These are phyloP conservation scores for Penicillium atrosanguineum DNA, from an alignment of 495 filamentous ascomycete genomes.

Conservation along the genomic window DNA sequence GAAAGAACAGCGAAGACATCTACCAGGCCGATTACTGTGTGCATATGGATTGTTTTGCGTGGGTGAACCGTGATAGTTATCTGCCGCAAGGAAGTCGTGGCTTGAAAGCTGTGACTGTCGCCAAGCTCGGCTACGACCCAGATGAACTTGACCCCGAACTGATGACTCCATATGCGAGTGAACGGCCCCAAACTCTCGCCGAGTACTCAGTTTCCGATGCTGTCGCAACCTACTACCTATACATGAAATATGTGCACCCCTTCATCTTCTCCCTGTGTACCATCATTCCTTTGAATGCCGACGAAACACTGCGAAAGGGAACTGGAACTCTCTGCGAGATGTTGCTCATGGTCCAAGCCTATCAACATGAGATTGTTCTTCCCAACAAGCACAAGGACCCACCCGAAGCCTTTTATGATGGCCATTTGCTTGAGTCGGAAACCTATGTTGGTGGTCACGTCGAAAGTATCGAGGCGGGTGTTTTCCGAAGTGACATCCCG, in stretches of 20 bases:
- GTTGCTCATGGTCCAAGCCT: conserved; percentile 98
- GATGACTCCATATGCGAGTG: conserved; percentile 92
- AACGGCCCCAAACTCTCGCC: conserved; percentile 87
- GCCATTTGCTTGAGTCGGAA: conserved; percentile 91
- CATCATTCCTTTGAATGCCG: conserved; percentile 88
- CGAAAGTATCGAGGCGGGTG: conserved; percentile 98
- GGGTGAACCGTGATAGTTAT: conserved; percentile 99
- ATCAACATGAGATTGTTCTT: conserved; percentile 84
- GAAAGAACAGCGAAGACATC: conserved; percentile 90
- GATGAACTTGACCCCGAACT: conserved; percentile 97
- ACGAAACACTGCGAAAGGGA: conserved; percentile 91
- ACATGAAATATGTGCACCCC: conserved; percentile 99
- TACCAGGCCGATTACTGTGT: conserved; percentile 94
- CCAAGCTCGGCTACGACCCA: conserved; percentile 96
- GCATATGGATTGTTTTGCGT: conserved; percentile 98
- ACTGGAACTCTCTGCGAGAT: conserved; percentile 98
- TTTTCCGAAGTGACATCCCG: conserved; percentile 94
- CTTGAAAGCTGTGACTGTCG: conserved; percentile 95
- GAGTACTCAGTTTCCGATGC: conserved; percentile 99
- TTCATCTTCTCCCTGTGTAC: conserved; percentile 99
- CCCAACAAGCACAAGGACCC: conserved; percentile 95
- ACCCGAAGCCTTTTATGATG: conserved; percentile 93
- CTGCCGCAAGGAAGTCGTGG: conserved; percentile 96
- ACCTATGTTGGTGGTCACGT: conserved; percentile 99
- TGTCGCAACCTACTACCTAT: conserved; percentile 97